A percentile compares a stretch with the other conserved stretches of the same genome.
These are phyloP conservation scores for Alternaria panax DNA, from an alignment of 2,329 filamentous ascomycete genomes.

Conservation along the genomic window DNA sequence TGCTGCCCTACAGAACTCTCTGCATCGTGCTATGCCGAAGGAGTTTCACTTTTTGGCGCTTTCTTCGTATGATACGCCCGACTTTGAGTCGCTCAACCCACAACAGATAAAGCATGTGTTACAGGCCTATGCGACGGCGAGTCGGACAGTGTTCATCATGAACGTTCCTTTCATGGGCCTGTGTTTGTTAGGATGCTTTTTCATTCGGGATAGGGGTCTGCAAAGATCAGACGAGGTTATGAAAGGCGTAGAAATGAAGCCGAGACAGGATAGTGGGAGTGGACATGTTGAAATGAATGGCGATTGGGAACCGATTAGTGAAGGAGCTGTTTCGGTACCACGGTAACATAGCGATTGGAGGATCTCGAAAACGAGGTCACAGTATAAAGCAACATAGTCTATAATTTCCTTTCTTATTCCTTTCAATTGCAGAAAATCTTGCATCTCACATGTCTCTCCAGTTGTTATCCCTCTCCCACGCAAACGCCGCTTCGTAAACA, in stretches of 20 bases:
- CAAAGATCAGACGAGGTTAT: slow-evolving; percentile 36
- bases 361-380: background rate
- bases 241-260: background rate
- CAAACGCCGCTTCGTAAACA: slow-evolving; percentile 55
- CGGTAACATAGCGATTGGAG: background rate
- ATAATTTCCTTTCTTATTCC: background rate
- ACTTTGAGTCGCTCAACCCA: slow-evolving; percentile 17
- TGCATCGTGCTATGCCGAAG: slow-evolving; percentile 22
- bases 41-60: slow-evolving; percentile 18
- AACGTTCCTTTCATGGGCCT: slow-evolving; percentile 63
- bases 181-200: slow-evolving; percentile 59
- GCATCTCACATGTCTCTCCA: slow-evolving; percentile 50
- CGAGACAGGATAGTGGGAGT: background rate
- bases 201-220: slow-evolving; percentile 60
- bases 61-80: slow-evolving; percentile 20
- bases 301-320: background rate
- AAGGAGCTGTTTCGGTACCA: background rate
- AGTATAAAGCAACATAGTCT: background rate
- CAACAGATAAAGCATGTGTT: slow-evolving; percentile 49
- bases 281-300: background rate
- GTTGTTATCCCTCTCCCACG: slow-evolving; percentile 57
- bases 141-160: slow-evolving; percentile 63
- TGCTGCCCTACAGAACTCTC: slow-evolving; percentile 26
- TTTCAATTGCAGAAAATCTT: too few relatives aligned
- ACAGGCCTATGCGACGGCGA: slow-evolving; percentile 62